Conservation (phyloP, 2,329 filamentous ascomycete species). For the Colletotrichum liaoningense region DNA sequence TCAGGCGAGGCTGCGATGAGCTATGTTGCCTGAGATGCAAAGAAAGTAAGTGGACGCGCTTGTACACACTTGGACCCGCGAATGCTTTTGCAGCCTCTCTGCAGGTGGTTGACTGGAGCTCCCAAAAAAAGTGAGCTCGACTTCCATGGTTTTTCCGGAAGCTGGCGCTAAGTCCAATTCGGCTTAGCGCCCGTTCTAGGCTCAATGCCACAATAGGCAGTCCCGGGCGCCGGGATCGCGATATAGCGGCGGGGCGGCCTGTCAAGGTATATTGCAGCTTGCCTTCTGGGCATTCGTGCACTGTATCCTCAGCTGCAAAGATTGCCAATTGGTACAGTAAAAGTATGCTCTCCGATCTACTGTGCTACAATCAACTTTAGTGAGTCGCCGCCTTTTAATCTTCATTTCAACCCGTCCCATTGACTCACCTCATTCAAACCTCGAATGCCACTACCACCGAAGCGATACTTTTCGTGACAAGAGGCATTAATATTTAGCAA, state of each 20-base stretch:
- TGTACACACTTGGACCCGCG: conserved; percentile 29
- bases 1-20: conserved; percentile 35
- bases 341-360: conserved; percentile 3
- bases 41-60: conserved; percentile 31
- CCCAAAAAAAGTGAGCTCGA: conserved; percentile 26
- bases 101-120: conserved; percentile 30
- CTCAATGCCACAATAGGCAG: conserved; percentile 29
- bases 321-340: not conserved
- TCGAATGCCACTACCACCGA: not conserved
- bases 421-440: conserved; percentile 18
- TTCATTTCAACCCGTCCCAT: not conserved
- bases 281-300: not conserved
- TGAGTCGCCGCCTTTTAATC: conserved; percentile 22
- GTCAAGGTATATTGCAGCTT: conserved; percentile 5
- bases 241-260: conserved; percentile 27
- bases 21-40: conserved; percentile 43
- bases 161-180: not conserved
- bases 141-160: conserved; percentile 30
- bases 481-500: not conserved
- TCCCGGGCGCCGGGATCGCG: conserved; percentile 29
- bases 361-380: not conserved
- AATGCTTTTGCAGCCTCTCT: conserved; percentile 36
- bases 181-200: conserved; percentile 12
- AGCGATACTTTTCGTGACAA: not conserved
- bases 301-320: not conserved